Base-by-base conservation (phyloP, 345 rosid species). In the Passiflora organensis region DNA sequence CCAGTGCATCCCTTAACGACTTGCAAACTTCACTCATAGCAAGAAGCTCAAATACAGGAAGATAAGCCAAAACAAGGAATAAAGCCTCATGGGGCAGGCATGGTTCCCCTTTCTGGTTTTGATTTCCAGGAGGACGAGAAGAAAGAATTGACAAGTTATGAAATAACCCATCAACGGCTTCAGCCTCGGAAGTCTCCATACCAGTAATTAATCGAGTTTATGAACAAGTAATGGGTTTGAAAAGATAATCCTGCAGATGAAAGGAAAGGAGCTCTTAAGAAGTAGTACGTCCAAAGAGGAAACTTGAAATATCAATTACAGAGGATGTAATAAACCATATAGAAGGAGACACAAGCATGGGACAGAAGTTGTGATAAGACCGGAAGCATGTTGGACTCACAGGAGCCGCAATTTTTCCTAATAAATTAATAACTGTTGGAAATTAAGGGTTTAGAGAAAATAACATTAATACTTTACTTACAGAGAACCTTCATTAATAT, bases 21-120 rank as follows among this genome's bases (percentile, higher is more conserved):
- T 34, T 56, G 51, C 91, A 93, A 44, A 55, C 86, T 69, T 64
- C 51, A 54, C 67, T 53, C 67, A 80, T 64, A 36, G 72, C 67
- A 43, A 88, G 78, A 71, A 88, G 84, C 67, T 89, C 87, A 10
- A 46, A 60, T 10, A 82, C 34, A 50, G 77, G 76, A 59, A 88
- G 95, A 59, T 78, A 81, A 39, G 87, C 73, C 56, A 88, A 64
- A 20, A 80, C 83, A 23, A 86, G 64, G 41, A 77, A 61, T 47
- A 82, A 39, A 45, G 88, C 83, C 41, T 84, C 83, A 58, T 76
- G 78, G 23, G 85, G 83, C 34, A 76, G 66, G 45, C 72, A 68
- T 56, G 72, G 51, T 51, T 53, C 62, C 5, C 13, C 45, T 18
- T 43, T 55, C 22, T 1, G 45, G 38, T 45, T 60, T 10, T 24